These are phyloP conservation scores for Acephala macrosclerotiorum DNA, from an alignment of 2,329 filamentous ascomycete genomes.

Conservation along the genomic window DNA sequence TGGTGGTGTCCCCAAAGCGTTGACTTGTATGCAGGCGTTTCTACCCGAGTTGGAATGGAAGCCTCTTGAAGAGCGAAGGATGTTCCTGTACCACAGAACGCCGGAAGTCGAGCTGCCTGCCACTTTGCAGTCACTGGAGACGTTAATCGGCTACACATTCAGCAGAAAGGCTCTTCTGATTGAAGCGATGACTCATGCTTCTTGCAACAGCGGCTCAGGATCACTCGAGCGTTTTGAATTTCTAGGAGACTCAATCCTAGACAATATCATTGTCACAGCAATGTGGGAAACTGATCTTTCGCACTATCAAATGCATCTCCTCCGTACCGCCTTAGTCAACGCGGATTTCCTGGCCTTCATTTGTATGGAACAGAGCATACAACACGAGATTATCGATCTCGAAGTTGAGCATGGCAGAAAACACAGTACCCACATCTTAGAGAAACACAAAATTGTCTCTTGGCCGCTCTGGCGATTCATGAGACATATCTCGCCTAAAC, in stretches of 20 bases:
- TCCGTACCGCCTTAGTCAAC: slow-evolving; percentile 81
- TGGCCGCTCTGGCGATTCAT: slow-evolving; percentile 72
- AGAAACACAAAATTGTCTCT: slow-evolving; percentile 20
- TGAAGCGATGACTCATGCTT: slow-evolving; percentile 84
- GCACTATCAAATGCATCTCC: slow-evolving; percentile 73
- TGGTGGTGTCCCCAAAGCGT: slow-evolving; percentile 69
- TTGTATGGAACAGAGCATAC: slow-evolving; percentile 63
- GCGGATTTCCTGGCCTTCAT: slow-evolving; percentile 81
- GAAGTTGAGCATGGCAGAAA: slow-evolving; percentile 1
- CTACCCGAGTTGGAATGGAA: slow-evolving; percentile 66
- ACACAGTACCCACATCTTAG: neutral
- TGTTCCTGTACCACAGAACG: slow-evolving; percentile 53
- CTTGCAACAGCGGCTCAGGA: slow-evolving; percentile 55
- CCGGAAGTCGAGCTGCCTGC: slow-evolving; percentile 48
- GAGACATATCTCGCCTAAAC: slow-evolving; percentile 59
- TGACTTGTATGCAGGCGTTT: slow-evolving; percentile 71
- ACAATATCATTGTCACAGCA: slow-evolving; percentile 74
- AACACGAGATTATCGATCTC: slow-evolving; percentile 43
- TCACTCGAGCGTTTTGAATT: slow-evolving; percentile 82
- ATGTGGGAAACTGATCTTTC: slow-evolving; percentile 57
- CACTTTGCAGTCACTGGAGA: slow-evolving; percentile 61
- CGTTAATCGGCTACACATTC: slow-evolving; percentile 76
- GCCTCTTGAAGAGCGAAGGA: slow-evolving; percentile 50
- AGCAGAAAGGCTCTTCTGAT: slow-evolving; percentile 70
- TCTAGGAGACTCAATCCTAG: slow-evolving; percentile 84